A percentile compares a stretch with the other conserved stretches of the same genome.
Evolutionary conservation across 1,284 basidiomycete species (phyloP).

Genomic region (Schizopora paradoxa): DNA sequence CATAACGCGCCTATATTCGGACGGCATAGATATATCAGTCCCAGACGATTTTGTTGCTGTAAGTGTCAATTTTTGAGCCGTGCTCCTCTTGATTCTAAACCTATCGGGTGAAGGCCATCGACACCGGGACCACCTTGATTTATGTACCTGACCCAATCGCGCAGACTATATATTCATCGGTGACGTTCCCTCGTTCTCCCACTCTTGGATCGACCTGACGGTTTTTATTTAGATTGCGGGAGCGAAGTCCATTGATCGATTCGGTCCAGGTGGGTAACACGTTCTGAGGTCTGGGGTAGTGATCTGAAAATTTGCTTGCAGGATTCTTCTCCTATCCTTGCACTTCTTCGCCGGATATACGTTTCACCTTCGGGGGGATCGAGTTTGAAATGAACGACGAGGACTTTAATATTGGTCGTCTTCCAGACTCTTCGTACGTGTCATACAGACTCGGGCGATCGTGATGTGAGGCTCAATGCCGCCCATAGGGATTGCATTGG

Average conservation of each 20-base stretch:
- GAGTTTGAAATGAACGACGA: conserved; percentile 44
- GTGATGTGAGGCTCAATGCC: not conserved
- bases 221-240: conserved; percentile 41
- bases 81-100: not conserved
- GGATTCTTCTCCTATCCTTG: conserved; percentile 53
- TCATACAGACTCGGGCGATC: not conserved
- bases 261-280: conserved; percentile 34
- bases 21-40: conserved; percentile 13
- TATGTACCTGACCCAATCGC: conserved; percentile 42
- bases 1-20: conserved; percentile 32
- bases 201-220: too few relatives aligned
- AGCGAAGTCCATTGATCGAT: conserved; percentile 34
- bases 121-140: conserved; percentile 56
- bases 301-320: conserved; percentile 15
- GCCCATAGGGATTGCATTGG: conserved; percentile 52
- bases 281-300: not conserved
- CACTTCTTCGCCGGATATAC: conserved; percentile 28
- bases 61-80: conserved; percentile 18
- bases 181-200: conserved; percentile 16
- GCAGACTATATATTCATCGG: conserved; percentile 37
- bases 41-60: conserved; percentile 34
- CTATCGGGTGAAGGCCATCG: conserved; percentile 41
- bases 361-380: conserved; percentile 50
- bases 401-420: conserved; percentile 66
- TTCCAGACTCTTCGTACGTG: conserved; percentile 28